phyloP scores from a whole-genome alignment of 169 alveolate genomes.

The Eimeria necatrix region DNA sequence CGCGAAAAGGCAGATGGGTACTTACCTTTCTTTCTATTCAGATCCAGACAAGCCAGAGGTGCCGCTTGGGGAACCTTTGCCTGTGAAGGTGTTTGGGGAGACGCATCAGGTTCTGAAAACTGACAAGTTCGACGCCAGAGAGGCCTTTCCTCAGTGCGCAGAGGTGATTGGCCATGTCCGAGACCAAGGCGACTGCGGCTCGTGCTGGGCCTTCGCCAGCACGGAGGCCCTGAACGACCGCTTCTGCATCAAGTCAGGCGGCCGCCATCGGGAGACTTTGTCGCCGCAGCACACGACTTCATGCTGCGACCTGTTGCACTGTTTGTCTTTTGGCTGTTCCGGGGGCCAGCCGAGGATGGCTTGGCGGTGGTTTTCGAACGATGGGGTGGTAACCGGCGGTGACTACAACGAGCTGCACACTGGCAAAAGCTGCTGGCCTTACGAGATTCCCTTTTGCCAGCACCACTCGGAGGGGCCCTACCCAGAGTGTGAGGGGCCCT shows the following conservation, averaged over 20 bases:
- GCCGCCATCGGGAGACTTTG: conserved; percentile 38
- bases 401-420: conserved; percentile 65
- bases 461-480: conserved; percentile 81
- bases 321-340: conserved; percentile 86
- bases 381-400: conserved; percentile 78
- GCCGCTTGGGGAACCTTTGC: conserved; percentile 61
- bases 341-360: conserved; percentile 89
- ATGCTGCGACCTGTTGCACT: conserved; percentile 84
- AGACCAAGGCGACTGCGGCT: conserved; percentile 92
- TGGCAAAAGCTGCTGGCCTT: conserved; percentile 83
- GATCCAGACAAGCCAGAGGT: conserved; percentile 46
- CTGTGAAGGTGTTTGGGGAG: conserved; percentile 13
- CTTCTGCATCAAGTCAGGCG: conserved; percentile 86
- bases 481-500: conserved; percentile 71
- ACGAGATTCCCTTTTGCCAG: conserved; percentile 78
- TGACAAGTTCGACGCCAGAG: conserved; percentile 61
- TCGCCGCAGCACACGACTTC: conserved; percentile 87
- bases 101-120: not conserved
- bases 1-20: conserved; percentile 78
- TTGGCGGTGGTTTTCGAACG: conserved; percentile 83
- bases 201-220: conserved; percentile 95
- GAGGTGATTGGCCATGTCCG: conserved; percentile 88
- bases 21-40: conserved; percentile 24
- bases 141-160: conserved; percentile 70
- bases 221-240: conserved; percentile 92